Evolutionary conservation across 352 stramenopile species (phyloP).

Genomic region (Pythium oligandrum): DNA sequence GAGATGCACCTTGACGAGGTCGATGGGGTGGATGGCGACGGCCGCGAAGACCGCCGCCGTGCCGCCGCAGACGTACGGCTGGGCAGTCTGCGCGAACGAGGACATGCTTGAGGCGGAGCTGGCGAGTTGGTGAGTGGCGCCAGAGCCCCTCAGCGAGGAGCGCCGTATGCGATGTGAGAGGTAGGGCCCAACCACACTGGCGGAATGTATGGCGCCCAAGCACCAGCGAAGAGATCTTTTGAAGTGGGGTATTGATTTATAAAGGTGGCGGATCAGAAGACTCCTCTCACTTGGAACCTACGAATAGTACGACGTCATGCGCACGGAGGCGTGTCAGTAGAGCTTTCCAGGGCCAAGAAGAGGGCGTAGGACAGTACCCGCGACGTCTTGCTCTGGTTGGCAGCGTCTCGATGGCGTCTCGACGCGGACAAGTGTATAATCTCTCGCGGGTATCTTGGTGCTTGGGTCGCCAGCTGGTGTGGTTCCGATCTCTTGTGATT

Average conservation of each 20-base stretch:
- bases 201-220: slow-evolving; percentile 13
- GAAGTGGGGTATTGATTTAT: neutral
- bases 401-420: too few relatives aligned
- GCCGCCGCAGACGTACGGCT: slow-evolving; percentile 80
- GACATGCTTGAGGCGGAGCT: slow-evolving; percentile 33
- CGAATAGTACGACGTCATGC: too few relatives aligned
- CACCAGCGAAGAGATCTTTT: slow-evolving; percentile 4
- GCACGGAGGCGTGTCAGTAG: too few relatives aligned
- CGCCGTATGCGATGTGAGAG: slow-evolving; percentile 11
- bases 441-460: too few relatives aligned
- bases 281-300: neutral
- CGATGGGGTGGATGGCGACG: slow-evolving; percentile 86
- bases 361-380: too few relatives aligned
- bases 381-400: too few relatives aligned
- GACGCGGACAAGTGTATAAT: too few relatives aligned
- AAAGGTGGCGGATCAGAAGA: slow-evolving; percentile 6
- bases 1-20: slow-evolving; percentile 89
- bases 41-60: slow-evolving; percentile 70
- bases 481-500: too few relatives aligned
- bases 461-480: too few relatives aligned
- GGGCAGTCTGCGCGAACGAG: slow-evolving; percentile 45
- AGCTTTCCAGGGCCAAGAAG: too few relatives aligned
- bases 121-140: slow-evolving; percentile 7
- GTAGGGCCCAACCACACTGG: neutral
- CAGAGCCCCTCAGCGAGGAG: neutral